Base-by-base conservation (phyloP, 768 basidiomycete species). In the Mycena indigotica region DNA sequence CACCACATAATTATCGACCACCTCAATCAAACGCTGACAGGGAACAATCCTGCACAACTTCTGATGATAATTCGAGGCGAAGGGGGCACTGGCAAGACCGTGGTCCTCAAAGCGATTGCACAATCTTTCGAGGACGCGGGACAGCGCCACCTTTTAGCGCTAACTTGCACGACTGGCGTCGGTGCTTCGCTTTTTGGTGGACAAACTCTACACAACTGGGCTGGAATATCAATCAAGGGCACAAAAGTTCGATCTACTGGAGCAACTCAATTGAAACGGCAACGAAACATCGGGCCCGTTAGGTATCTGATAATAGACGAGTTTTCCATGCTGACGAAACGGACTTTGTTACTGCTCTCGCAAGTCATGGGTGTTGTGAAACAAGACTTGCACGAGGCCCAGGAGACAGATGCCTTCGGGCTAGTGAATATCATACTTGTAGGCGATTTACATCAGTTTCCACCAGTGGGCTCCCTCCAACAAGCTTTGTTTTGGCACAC, bases 391-490 rank as follows among this genome's bases (percentile, higher is more conserved):
- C 52, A 39, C 8, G 41, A 28, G 4, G 60, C 57, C 0, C 51
- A 60, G 8, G 32, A 57, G 0, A 56, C 56, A 1, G 6, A 48
- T 2, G 57, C 70, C 0, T 79, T 78, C 56, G 74, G 73, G 3
- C 73, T 76, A 0, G 63, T 79, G 53, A 75, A 72, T 53, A 66
- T 80, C 12, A 73, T 79, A 2, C 23, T 80, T 2, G 60, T 65
- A n/a, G 80, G 79, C 0, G 76, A 80, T 50, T 70, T 78, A 15
- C 77, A 80, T 52, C 80, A 79, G 63, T 79, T 80, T 56, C 78
- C 77, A 2, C 77, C 76, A 0, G 77, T 80, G 0, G 63, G 50
- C 4, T 50, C 53, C 63, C 24, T 69, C 57, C 50, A 12, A 3
- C 25, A 29, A 5, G 68, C 67, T n/a, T 55, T 74, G 6, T 73